Evolutionary conservation across 306 rosid genomes (phyloP), one percentile per base, ranked within the genome.

Genomic region (Trifolium fragiferum): DNA sequence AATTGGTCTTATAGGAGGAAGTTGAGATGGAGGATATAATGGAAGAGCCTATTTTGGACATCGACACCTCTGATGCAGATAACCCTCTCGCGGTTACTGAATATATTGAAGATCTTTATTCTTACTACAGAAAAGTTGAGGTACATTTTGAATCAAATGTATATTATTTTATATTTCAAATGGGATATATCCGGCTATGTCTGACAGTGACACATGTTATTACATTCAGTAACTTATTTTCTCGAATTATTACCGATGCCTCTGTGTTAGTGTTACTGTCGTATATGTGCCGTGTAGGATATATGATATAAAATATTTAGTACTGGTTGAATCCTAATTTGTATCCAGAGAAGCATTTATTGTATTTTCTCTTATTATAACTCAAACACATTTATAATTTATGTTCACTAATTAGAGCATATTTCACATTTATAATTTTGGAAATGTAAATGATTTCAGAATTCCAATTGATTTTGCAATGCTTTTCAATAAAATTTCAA

Each of bases 21-120:
- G 89, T 95, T 80, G 98, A 95, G 80, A 95, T 95, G 99, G 96
- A 92, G 78, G 99, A 95, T 59, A 86, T 92, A 49, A 76, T 32
- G 58, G 97, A 87, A 18, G 94, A 88, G 75, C 87, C 90, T 3
- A 16, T 94, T 66, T 18, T 80, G 66, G 90, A 95, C 71, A 95
- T 95, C 33, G 99, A 95, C 71, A 19, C 60, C 38, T 14, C 83
- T 1, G 97, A 95, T 82, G 79, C 80, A 10, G 75, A 81, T 44
- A 89, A 92, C 44, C 89, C 90, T n/a, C 90, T 95, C 30, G 99
- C 98, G 13, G 99, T 79, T 3, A 86, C 83, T 38, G 99, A 92
- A 14, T 95, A 95, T 60, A 80, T 95, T 70, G 88, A 86, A 37
- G 98, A 92, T 65, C 92, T 95, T 19, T 80, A 90, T 68, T 65